A percentile compares a stretch with the other conserved stretches of the same genome.
phyloP scores from a whole-genome alignment of 192 early-diverging fungal species.

The Piromyces sp. region DNA sequence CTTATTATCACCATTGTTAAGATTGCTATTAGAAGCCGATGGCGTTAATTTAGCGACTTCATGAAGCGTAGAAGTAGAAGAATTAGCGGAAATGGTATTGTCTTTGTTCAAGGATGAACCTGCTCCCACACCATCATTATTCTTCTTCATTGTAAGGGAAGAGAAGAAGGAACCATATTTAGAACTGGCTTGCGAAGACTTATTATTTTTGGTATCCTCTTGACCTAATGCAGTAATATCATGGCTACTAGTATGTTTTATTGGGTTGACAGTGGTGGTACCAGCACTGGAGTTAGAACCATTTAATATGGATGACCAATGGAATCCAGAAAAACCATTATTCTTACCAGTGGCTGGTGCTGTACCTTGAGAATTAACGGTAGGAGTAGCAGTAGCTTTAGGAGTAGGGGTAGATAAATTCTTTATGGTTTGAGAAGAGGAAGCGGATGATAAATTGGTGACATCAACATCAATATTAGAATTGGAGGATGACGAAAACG shows the following conservation, averaged over 20 bases:
- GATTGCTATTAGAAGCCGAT: conserved; percentile 1
- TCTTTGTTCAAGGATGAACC: neutral
- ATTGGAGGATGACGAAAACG: neutral
- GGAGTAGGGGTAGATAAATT: no score
- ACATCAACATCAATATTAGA: no score
- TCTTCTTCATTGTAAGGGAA: neutral
- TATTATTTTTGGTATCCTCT: neutral
- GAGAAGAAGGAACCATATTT: neutral
- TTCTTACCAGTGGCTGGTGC: neutral
- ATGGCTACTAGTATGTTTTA: neutral
- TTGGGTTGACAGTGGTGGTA: neutral
- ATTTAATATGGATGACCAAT: neutral
- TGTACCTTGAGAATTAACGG: neutral
- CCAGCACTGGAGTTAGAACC: no score
- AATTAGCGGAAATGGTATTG: neutral
- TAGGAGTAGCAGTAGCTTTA: no score
- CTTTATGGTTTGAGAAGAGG: no score
- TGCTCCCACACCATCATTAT: neutral
- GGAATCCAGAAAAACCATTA: neutral
- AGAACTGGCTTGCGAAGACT: neutral
- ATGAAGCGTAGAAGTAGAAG: neutral
- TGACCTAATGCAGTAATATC: neutral
- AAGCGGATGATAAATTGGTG: neutral
- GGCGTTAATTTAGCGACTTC: conserved; percentile 1
- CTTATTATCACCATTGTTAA: conserved; percentile 13